Evolutionary conservation across 352 stramenopile species (phyloP), one percentile per base, ranked within the genome.

Genomic region (Globisporangium okanoganense): DNA sequence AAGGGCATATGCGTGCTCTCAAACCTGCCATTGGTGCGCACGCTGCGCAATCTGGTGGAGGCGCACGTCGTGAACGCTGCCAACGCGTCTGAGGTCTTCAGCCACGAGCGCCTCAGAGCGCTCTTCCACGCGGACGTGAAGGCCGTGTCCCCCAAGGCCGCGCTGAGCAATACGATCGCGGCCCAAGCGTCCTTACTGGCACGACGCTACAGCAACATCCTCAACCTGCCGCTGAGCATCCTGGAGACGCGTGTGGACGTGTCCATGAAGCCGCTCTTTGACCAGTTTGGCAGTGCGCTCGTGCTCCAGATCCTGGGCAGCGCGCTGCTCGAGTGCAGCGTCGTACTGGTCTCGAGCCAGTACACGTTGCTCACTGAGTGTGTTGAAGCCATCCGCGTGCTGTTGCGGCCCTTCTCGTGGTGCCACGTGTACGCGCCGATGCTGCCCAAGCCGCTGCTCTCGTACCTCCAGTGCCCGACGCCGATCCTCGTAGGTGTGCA

Each of bases 391-490:
- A 79, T 96, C 44, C 86, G 90, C 29, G 86, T 84, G 43, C 75
- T 97, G 36, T 69, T 96, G 27, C 86, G 89, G 25, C 90, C 90
- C 14, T 92, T 96, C 56, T 81, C 87, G 48, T 97, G 89, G 89
- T 94, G 85, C 59, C 89, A 97, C 58, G 87, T 95, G 52, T 97
- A 96, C 65, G 79, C 90, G 16, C 87, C 88, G 2, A 81, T 96
- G 56, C 68, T 97, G 5, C 88, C 90, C 5, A 86, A 92, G 66
- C 66, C 81, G 38, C 67, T 97, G 44, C 73, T 96, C 4, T 93
- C 88, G 27, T 94, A 96, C 47, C 75, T 97, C 31, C 85, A 97
- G 61, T 96, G 87, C 24, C 89, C 89, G n/a, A 95, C 88, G 41
- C 88, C 88, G 10, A 96, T 96, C 66, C 72, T 97, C 33, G 85